Evolutionary conservation across 257 asterid species (phyloP).

Genomic region (Solanum neorickii): DNA sequence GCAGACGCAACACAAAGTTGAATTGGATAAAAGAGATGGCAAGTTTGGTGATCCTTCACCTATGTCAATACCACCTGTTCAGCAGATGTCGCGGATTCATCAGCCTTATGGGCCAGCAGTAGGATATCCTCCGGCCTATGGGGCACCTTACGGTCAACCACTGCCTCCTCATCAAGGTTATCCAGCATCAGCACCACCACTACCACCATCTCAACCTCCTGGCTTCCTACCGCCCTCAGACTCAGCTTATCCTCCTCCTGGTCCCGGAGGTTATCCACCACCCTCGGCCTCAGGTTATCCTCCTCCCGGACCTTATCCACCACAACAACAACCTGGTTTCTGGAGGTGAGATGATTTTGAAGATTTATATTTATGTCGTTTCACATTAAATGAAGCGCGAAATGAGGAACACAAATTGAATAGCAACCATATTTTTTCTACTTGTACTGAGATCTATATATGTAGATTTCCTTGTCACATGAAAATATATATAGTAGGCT

Average conservation of each 20-base stretch:
- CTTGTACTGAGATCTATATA: background rate
- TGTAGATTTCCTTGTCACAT: background rate
- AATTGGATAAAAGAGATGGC: conserved; percentile 36
- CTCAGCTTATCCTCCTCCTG: background rate
- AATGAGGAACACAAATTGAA: background rate
- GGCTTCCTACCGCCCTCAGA: conserved; percentile 2
- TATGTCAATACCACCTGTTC: conserved; percentile 22
- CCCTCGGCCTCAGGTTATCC: conserved; percentile 9
- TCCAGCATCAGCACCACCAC: background rate
- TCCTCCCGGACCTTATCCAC: conserved; percentile 22
- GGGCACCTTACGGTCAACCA: conserved; percentile 5
- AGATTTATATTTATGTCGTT: background rate
- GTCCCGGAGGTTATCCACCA: conserved; percentile 15
- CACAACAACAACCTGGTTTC: conserved; percentile 20
- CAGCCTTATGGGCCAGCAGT: conserved; percentile 20
- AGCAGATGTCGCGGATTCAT: conserved; percentile 32
- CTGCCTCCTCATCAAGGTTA: background rate
- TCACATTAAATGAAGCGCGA: background rate
- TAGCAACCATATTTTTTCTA: background rate
- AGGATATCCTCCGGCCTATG: conserved; percentile 19
- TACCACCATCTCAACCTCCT: background rate
- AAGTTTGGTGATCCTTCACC: conserved; percentile 6
- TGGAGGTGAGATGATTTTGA: conserved; percentile 29
- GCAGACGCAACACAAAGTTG: conserved; percentile 37
- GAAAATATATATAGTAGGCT: background rate